A percentile compares a stretch with the other conserved stretches of the same genome.
phyloP scores from a whole-genome alignment of 2,329 filamentous ascomycete species.

The Cladophialophora chaetospira region DNA sequence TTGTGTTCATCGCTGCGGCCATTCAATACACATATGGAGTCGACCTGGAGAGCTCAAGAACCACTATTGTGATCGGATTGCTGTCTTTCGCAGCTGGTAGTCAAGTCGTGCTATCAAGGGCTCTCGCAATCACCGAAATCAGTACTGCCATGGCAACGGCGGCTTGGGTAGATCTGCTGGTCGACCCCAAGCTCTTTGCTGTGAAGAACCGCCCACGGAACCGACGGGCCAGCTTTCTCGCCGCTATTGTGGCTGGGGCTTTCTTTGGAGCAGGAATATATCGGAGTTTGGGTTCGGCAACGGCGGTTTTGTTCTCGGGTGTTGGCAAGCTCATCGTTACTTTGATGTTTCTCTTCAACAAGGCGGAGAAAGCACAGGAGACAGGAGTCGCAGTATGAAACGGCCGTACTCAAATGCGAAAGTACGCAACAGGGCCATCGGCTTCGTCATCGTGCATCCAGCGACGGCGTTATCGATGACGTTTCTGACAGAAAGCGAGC shows the following conservation, averaged over 20 bases:
- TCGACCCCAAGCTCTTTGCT: conserved; percentile 55
- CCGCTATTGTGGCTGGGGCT: conserved; percentile 51
- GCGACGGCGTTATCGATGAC: neutral
- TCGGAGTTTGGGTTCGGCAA: conserved; percentile 15
- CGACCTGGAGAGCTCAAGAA: conserved; percentile 40
- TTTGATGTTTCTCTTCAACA: conserved; percentile 25
- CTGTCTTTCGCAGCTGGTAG: conserved; percentile 60
- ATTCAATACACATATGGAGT: conserved; percentile 39
- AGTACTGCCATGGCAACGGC: conserved; percentile 67
- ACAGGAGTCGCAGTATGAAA: neutral
- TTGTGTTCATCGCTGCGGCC: conserved; percentile 57
- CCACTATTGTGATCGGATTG: conserved; percentile 52
- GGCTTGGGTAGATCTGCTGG: conserved; percentile 62
- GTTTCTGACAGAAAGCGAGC: neutral
- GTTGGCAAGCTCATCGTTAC: conserved; percentile 25
- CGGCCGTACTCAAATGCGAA: neutral
- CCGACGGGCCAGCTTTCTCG: conserved; percentile 54
- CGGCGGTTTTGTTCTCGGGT: conserved; percentile 18
- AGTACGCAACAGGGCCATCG: neutral
- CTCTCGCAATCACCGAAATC: conserved; percentile 61
- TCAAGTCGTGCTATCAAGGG: conserved; percentile 61
- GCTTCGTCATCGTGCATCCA: neutral
- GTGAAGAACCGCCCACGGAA: conserved; percentile 54
- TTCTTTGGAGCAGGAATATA: conserved; percentile 51
- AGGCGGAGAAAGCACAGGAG: conserved; percentile 11